phyloP scores from a whole-genome alignment of 139 green algal genomes.

The Chlorokybus atmophyticus region DNA sequence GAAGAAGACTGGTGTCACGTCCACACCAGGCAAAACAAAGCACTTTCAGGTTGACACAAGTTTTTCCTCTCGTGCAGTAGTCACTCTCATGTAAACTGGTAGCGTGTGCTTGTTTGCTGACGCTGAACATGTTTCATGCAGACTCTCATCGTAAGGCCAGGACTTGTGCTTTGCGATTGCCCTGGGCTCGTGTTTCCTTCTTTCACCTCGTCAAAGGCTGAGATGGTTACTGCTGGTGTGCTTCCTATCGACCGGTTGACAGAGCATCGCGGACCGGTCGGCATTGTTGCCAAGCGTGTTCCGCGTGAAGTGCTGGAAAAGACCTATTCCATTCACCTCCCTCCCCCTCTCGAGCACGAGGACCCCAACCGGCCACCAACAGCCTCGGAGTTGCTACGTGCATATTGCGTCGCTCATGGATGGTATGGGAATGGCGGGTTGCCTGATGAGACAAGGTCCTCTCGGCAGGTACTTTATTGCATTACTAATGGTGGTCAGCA shows the following conservation, averaged over 20 bases:
- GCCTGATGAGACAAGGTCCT: conserved; percentile 70
- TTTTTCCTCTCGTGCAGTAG: too few species aligned
- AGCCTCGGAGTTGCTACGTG: conserved; percentile 46
- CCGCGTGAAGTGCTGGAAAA: conserved; percentile 43
- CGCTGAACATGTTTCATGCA: too few species aligned
- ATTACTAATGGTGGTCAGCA: too few species aligned
- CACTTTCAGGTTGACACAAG: conserved; percentile 79
- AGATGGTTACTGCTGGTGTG: conserved; percentile 93
- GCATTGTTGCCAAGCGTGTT: conserved; percentile 46
- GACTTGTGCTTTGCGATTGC: conserved; percentile 76
- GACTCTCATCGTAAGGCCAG: conserved; percentile 66
- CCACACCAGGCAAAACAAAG: conserved; percentile 97
- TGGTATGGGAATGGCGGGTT: conserved; percentile 34
- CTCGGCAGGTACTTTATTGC: too few species aligned
- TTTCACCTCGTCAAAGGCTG: conserved; percentile 70
- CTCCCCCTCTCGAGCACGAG: conserved; percentile 32
- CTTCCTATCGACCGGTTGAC: conserved; percentile 93
- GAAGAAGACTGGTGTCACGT: conserved; percentile 88
- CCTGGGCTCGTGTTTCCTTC: conserved; percentile 85
- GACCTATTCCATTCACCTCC: conserved; percentile 61
- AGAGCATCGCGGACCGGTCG: conserved; percentile 54
- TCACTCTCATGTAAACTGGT: too few species aligned
- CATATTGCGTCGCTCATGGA: conserved; percentile 38
- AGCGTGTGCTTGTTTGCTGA: too few species aligned
- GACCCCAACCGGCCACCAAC: conserved; percentile 25